phyloP scores from a whole-genome alignment of 164 flowering plant genomes.

The Stephania yunnanensis region DNA sequence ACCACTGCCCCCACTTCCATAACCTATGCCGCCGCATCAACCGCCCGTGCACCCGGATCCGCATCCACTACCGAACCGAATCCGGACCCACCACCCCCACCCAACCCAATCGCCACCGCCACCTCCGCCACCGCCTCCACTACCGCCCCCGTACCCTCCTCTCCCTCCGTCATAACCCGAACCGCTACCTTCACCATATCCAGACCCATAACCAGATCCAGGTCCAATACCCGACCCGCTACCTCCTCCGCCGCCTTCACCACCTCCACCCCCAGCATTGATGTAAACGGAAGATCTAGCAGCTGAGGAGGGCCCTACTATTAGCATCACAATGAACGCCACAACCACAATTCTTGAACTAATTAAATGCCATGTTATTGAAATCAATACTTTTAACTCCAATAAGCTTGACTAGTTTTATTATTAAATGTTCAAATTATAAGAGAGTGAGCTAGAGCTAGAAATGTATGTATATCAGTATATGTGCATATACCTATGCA shows the following conservation, averaged over 20 bases:
- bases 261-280: background rate
- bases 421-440: background rate
- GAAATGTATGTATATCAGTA: background rate
- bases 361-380: slow-evolving; percentile 3
- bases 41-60: slow-evolving; percentile 7
- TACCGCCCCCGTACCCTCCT: slow-evolving; percentile 5
- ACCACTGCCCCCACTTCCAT: background rate
- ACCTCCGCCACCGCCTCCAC: slow-evolving; percentile 11
- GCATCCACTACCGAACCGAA: background rate
- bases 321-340: slow-evolving; percentile 13
- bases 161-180: background rate
- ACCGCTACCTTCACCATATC: background rate
- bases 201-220: background rate
- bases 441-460: background rate
- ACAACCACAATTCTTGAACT: slow-evolving; percentile 6
- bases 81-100: slow-evolving; percentile 13
- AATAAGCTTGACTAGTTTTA: background rate
- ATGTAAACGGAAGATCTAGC: slow-evolving; percentile 8
- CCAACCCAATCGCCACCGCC: slow-evolving; percentile 3
- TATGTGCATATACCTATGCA: background rate
- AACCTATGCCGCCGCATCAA: background rate
- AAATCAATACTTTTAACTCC: background rate
- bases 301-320: slow-evolving; percentile 12
- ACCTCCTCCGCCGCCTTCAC: slow-evolving; percentile 4
- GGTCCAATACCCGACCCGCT: slow-evolving; percentile 1